phyloP scores from a whole-genome alignment of 352 stramenopile species.

The Pythium guiyangense region DNA sequence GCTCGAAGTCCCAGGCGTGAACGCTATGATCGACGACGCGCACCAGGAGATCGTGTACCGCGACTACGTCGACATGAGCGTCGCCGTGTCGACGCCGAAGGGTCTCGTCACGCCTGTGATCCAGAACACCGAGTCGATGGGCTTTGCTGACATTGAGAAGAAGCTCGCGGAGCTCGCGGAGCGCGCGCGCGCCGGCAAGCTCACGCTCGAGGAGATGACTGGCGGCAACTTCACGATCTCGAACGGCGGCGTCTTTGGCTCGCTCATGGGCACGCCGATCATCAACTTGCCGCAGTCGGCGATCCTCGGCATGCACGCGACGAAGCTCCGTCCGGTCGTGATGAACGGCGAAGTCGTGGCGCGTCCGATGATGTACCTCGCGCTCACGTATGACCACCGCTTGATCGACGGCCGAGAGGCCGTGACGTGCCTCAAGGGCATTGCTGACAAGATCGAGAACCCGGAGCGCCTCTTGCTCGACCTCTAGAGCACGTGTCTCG shows the following conservation, averaged over 20 bases:
- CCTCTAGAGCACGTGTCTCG: constrained; percentile 58
- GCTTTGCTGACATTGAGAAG: constrained; percentile 98
- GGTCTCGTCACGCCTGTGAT: constrained; percentile 98
- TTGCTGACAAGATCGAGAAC: constrained; percentile 98
- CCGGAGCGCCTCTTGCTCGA: constrained; percentile 94
- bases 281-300: constrained; percentile 98
- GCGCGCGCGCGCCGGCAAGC: constrained; percentile 62
- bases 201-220: constrained; percentile 90
- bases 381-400: constrained; percentile 99
- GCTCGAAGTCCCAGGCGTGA: constrained; percentile 93
- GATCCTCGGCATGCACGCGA: constrained; percentile 99
- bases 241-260: constrained; percentile 98
- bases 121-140: constrained; percentile 97
- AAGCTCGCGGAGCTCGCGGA: constrained; percentile 92
- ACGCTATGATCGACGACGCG: constrained; percentile 97
- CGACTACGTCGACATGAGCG: constrained; percentile 97
- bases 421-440: constrained; percentile 97
- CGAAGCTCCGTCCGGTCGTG: constrained; percentile 96
- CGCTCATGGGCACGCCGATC: constrained; percentile 98
- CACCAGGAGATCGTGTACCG: constrained; percentile 98
- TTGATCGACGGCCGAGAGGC: constrained; percentile 98
- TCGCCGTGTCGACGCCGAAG: constrained; percentile 96
- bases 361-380: constrained; percentile 99
- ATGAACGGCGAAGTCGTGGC: constrained; percentile 94
- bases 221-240: constrained; percentile 99